Percentiles rank a stretch among this genome's conserved stretches.
Conservation (phyloP, 2,329 filamentous ascomycete genomes). For the Ophiosphaerella narmari region DNA sequence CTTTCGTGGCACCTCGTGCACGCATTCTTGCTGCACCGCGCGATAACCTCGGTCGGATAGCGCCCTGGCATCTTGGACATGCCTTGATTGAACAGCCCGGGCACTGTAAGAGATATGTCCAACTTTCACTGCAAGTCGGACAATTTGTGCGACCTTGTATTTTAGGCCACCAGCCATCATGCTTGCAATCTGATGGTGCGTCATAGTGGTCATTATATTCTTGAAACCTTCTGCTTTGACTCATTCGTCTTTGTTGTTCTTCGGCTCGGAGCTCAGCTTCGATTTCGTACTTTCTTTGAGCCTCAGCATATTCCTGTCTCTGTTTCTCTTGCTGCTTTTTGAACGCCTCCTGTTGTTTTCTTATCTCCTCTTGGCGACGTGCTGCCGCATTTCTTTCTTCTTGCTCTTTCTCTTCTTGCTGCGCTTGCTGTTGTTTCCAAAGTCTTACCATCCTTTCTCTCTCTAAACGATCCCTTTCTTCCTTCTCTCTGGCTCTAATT, state of each 20-base stretch:
- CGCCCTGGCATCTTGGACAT: slow-evolving; percentile 20
- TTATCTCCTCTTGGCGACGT: not conserved
- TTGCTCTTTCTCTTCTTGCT: slow-evolving; percentile 1
- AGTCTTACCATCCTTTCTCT: not conserved
- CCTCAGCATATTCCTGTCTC: not conserved
- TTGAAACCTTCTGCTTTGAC: not conserved
- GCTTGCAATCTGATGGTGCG: slow-evolving; percentile 5
- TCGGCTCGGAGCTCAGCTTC: not conserved
- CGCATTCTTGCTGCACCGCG: not conserved
- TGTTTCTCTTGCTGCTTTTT: not conserved
- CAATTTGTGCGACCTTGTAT: slow-evolving; percentile 16
- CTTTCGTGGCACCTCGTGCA: not conserved
- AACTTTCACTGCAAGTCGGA: slow-evolving; percentile 15
- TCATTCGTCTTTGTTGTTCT: not conserved
- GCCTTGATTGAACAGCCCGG: slow-evolving; percentile 16
- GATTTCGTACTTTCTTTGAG: too few relatives aligned
- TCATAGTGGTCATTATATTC: not conserved
- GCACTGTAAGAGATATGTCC: slow-evolving; percentile 20
- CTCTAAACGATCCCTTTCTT: not conserved
- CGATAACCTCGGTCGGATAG: slow-evolving; percentile 8
- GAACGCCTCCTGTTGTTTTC: not conserved
- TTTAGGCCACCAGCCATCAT: slow-evolving; percentile 23
- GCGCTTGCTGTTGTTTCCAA: slow-evolving; percentile 2
- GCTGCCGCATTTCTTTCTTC: not conserved
- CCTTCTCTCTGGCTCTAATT: slow-evolving; percentile 1